A percentile compares a stretch with the other conserved stretches of the same genome.
These are phyloP conservation scores for Rutidosis leptorrhynchoides DNA, from an alignment of 129 eudicot species.

Conservation along the genomic window DNA sequence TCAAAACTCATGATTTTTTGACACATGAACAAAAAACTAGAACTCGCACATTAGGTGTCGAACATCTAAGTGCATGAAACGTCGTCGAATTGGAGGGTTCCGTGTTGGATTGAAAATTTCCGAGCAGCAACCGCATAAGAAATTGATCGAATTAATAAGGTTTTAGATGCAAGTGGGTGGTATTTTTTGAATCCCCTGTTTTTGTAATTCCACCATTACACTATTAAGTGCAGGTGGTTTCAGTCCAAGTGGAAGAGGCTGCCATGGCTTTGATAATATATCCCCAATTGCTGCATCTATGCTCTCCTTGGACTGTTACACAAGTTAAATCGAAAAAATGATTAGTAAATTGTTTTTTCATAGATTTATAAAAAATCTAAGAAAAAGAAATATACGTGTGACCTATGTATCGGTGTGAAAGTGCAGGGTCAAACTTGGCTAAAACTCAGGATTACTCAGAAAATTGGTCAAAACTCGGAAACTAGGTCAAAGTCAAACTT, in stretches of 20 bases:
- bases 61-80: constrained; percentile 37
- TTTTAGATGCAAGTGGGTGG: constrained; percentile 52
- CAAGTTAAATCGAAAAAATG: background rate
- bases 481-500: no score
- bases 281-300: constrained; percentile 89
- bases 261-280: constrained; percentile 78
- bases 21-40: constrained; percentile 21
- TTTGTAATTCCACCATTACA: constrained; percentile 80
- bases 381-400: background rate
- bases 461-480: no score
- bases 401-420: background rate
- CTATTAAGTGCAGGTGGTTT: constrained; percentile 84
- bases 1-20: constrained; percentile 18
- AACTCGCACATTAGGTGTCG: constrained; percentile 19
- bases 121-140: constrained; percentile 18
- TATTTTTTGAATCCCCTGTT: constrained; percentile 71
- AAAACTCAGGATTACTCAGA: no score
- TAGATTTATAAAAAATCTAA: background rate
- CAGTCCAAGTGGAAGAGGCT: constrained; percentile 87
- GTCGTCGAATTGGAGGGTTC: constrained; percentile 62
- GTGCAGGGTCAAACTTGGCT: no score
- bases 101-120: constrained; percentile 35
- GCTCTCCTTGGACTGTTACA: constrained; percentile 74
- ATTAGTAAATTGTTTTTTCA: background rate
- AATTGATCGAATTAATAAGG: background rate